A percentile compares a stretch with the other conserved stretches of the same genome.
phyloP scores from a whole-genome alignment of 2,329 filamentous ascomycete genomes.

The Harringtonia aguacate region DNA sequence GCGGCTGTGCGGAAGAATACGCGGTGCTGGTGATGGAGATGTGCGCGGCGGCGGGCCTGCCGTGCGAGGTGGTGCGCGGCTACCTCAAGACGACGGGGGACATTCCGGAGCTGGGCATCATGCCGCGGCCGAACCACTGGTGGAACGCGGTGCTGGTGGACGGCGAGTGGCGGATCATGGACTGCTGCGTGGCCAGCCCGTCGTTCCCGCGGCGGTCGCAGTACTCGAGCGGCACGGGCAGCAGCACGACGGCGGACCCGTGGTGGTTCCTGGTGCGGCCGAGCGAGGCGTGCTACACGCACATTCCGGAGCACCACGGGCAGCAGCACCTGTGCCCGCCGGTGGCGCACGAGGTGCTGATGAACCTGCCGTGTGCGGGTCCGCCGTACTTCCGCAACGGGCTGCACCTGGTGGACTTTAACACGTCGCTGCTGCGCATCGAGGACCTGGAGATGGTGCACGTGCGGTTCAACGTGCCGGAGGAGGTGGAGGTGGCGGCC shows the following conservation, averaged over 20 bases:
- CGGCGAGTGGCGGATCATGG: slow-evolving; percentile 92
- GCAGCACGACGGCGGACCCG: slow-evolving; percentile 60
- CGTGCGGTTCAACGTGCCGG: slow-evolving; percentile 74
- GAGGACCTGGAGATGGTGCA: slow-evolving; percentile 93
- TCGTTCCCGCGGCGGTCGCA: slow-evolving; percentile 71
- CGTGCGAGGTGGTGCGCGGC: slow-evolving; percentile 77
- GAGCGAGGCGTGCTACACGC: slow-evolving; percentile 87
- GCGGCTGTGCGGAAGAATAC: slow-evolving; percentile 82
- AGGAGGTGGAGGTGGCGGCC: slow-evolving; percentile 83
- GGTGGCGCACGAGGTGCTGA: slow-evolving; percentile 72
- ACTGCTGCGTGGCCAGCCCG: slow-evolving; percentile 83
- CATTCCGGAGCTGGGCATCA: slow-evolving; percentile 63
- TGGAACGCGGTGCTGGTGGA: slow-evolving; percentile 95
- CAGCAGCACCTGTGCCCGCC: slow-evolving; percentile 92
- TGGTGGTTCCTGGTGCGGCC: slow-evolving; percentile 95
- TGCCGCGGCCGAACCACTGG: slow-evolving; percentile 89
- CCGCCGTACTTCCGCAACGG: slow-evolving; percentile 79
- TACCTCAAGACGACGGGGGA: slow-evolving; percentile 90
- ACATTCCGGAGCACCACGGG: slow-evolving; percentile 75
- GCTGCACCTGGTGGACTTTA: slow-evolving; percentile 76
- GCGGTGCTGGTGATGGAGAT: slow-evolving; percentile 83
- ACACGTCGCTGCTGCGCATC: slow-evolving; percentile 74
- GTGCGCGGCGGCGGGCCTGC: slow-evolving; percentile 81
- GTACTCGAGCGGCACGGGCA: slow-evolving; percentile 61
- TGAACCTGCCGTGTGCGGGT: slow-evolving; percentile 77